Conservation (phyloP, 148 eudicot species). For the Silene conica region DNA sequence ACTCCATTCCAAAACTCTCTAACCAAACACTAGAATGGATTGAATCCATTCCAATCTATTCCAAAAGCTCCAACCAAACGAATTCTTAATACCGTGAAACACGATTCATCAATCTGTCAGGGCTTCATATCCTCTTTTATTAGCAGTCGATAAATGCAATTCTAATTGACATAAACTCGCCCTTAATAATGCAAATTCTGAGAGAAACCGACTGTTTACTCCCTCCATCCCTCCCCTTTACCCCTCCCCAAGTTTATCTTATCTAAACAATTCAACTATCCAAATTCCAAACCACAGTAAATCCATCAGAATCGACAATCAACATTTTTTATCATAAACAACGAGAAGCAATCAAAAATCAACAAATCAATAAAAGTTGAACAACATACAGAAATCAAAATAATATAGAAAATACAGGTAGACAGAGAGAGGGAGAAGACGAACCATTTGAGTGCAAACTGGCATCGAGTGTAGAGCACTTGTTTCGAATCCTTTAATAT, state of each 20-base stretch:
- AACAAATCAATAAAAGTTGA: not conserved
- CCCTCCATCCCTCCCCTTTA: no score
- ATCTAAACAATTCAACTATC: no score
- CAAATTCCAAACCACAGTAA: not conserved
- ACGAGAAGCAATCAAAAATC: not conserved
- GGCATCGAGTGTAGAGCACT: constrained; percentile 48
- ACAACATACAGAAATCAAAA: not conserved
- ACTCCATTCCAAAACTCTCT: no score
- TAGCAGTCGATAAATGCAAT: not conserved
- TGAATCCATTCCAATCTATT: no score
- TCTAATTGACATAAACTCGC: not conserved
- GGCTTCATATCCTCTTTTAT: not conserved
- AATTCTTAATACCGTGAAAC: not conserved
- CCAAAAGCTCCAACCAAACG: no score
- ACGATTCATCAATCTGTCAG: not conserved
- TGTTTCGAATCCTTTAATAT: constrained; percentile 47
- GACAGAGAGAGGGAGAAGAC: not conserved
- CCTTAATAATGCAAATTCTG: not conserved
- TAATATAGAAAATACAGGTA: not conserved
- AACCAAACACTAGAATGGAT: no score
- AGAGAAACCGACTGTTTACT: not conserved
- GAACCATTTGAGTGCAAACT: constrained; percentile 38
- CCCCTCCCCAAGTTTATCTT: not conserved
- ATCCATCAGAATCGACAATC: not conserved
- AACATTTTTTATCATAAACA: no score